A percentile compares a stretch with the other conserved stretches of the same genome.
Evolutionary conservation across 192 early-diverging fungal species (phyloP).

Genomic region (Coemansia sp.): DNA sequence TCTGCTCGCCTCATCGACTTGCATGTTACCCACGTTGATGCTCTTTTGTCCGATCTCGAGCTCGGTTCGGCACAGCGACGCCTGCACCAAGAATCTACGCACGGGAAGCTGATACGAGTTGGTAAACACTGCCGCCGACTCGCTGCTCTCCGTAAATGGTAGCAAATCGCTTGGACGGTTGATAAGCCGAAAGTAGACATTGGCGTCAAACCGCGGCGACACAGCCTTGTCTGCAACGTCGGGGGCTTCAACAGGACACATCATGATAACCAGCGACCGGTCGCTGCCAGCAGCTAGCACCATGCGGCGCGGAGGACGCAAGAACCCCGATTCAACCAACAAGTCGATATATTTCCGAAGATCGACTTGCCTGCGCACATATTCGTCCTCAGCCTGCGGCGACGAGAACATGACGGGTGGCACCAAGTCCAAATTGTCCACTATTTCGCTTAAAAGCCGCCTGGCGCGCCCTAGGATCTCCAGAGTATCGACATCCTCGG

Average conservation of each 20-base stretch:
- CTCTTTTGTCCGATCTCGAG: slow-evolving; percentile 96
- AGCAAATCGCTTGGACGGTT: slow-evolving; percentile 90
- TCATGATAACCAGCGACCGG: slow-evolving; percentile 68
- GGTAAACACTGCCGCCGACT: slow-evolving; percentile 19
- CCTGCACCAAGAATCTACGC: slow-evolving; percentile 87
- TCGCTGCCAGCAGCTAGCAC: slow-evolving; percentile 63
- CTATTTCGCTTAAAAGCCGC: slow-evolving; percentile 40
- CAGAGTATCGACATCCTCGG: slow-evolving; percentile 9
- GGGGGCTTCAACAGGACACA: slow-evolving; percentile 57
- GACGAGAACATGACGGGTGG: slow-evolving; percentile 40
- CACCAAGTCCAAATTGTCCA: slow-evolving; percentile 30
- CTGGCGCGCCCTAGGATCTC: slow-evolving; percentile 23
- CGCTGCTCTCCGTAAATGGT: slow-evolving; percentile 61
- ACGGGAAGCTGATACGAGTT: slow-evolving; percentile 61
- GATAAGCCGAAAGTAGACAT: slow-evolving; percentile 78
- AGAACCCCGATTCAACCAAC: slow-evolving; percentile 66
- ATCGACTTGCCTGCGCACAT: slow-evolving; percentile 53
- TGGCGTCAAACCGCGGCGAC: slow-evolving; percentile 50
- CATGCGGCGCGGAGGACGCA: slow-evolving; percentile 55
- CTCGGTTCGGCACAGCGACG: slow-evolving; percentile 76
- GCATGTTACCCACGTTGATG: slow-evolving; percentile 94
- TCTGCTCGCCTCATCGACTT: slow-evolving; percentile 73
- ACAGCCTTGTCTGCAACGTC: slow-evolving; percentile 4
- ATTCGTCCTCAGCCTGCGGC: slow-evolving; percentile 39
- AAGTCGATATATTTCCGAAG: slow-evolving; percentile 72